A percentile compares a stretch with the other conserved stretches of the same genome.
Evolutionary conservation across 805 yeast genomes (phyloP).

Genomic region (Candida montana): DNA sequence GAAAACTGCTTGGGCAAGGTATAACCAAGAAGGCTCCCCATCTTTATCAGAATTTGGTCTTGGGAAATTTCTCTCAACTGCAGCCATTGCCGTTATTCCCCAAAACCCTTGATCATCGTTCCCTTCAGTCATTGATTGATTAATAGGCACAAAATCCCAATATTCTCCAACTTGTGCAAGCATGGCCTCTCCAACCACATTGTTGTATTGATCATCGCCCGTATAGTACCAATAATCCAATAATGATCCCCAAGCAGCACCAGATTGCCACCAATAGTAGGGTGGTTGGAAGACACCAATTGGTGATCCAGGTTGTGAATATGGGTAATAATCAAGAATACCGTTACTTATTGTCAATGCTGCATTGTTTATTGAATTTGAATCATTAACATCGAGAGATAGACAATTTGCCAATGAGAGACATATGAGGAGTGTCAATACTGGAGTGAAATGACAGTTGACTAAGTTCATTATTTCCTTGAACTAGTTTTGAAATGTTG

Average conservation of each 20-base stretch:
- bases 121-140: slow-evolving; percentile 90
- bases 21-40: slow-evolving; percentile 66
- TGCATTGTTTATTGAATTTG: slow-evolving; percentile 35
- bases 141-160: slow-evolving; percentile 77
- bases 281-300: slow-evolving; percentile 86
- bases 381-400: slow-evolving; percentile 2
- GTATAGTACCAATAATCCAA: slow-evolving; percentile 72
- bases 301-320: slow-evolving; percentile 63
- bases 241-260: slow-evolving; percentile 89
- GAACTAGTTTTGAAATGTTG: no score
- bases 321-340: slow-evolving; percentile 76
- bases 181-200: slow-evolving; percentile 54
- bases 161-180: slow-evolving; percentile 68
- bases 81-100: slow-evolving; percentile 91
- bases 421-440: no score
- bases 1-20: slow-evolving; percentile 82
- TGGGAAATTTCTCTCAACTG: slow-evolving; percentile 83
- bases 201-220: slow-evolving; percentile 63
- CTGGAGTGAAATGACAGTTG: no score
- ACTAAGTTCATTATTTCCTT: no score
- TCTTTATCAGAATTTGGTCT: slow-evolving; percentile 42
- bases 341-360: slow-evolving; percentile 62
- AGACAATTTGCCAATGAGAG: background rate
- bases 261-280: slow-evolving; percentile 99
- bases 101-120: slow-evolving; percentile 98